A percentile compares a stretch with the other conserved stretches of the same genome.
These are phyloP conservation scores for Cenococcum geophilum DNA, from an alignment of 495 filamentous ascomycete genomes.

Conservation along the genomic window DNA sequence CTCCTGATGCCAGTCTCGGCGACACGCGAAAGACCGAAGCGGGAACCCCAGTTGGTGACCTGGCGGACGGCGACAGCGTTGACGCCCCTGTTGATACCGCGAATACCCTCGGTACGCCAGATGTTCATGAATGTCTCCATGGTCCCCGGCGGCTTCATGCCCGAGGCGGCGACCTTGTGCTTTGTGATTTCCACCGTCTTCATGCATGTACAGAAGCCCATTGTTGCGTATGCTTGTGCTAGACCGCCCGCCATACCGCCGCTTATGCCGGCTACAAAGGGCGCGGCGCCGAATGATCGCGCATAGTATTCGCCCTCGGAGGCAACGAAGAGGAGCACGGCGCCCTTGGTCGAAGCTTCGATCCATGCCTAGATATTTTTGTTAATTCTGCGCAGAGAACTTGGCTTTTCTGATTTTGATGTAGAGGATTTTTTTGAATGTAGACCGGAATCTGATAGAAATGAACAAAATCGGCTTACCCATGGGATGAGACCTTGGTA, in stretches of 20 bases:
- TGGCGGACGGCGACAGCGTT: constrained; percentile 97
- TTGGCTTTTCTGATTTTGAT: no score
- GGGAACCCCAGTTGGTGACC: constrained; percentile 98
- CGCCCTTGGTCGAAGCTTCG: constrained; percentile 98
- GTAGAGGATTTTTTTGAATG: no score
- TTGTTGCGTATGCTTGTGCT: constrained; percentile 96
- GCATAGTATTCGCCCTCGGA: constrained; percentile 96
- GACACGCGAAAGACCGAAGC: constrained; percentile 86
- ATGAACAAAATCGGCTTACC: constrained; percentile 39
- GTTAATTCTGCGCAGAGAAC: no score
- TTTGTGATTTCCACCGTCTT: constrained; percentile 99
- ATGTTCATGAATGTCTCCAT: constrained; percentile 95
- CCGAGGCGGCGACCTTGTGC: constrained; percentile 81
- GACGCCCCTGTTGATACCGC: constrained; percentile 95
- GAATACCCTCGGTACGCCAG: constrained; percentile 88
- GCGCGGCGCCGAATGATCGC: constrained; percentile 67
- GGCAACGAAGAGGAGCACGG: constrained; percentile 97
- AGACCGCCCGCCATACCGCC: constrained; percentile 94
- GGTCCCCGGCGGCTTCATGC: constrained; percentile 78
- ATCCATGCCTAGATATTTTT: constrained; percentile 67
- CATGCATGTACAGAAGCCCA: constrained; percentile 99
- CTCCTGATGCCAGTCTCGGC: constrained; percentile 84
- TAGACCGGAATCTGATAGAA: background rate
- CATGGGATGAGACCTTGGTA: constrained; percentile 99
- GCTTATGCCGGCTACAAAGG: constrained; percentile 80